Conservation (phyloP, 2,329 filamentous ascomycete species). For the Colletotrichum sp. region DNA sequence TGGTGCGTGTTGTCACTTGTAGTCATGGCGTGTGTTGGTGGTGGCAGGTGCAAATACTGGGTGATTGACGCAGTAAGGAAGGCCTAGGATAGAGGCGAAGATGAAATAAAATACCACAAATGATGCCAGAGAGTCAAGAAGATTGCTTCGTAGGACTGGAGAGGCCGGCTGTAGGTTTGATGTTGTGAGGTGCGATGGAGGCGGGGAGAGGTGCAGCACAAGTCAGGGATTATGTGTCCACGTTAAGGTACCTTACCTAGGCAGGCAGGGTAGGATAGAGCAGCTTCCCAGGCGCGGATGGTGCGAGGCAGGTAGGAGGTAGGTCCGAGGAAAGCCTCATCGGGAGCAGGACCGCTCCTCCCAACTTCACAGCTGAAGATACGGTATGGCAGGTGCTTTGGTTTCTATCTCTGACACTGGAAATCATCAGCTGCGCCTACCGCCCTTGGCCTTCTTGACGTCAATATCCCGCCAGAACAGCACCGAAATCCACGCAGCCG, state of each 20-base stretch:
- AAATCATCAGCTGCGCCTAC: not conserved
- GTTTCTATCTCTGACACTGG: too few species aligned
- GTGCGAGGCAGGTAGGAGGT: not conserved
- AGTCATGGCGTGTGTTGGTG: not conserved
- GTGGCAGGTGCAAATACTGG: not conserved
- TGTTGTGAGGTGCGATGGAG: not conserved
- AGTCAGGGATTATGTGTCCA: accelerated
- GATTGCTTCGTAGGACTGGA: not conserved
- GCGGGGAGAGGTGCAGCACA: not conserved
- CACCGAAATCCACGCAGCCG: slow-evolving; percentile 30
- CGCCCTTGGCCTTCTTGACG: slow-evolving; percentile 16
- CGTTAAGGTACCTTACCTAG: not conserved
- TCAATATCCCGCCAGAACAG: slow-evolving; percentile 35
- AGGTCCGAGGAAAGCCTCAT: not conserved
- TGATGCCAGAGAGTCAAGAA: accelerated
- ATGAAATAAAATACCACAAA: not conserved
- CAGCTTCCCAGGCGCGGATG: not conserved
- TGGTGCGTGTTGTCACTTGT: not conserved
- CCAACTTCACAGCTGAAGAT: not conserved
- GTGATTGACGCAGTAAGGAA: not conserved
- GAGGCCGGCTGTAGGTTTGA: not conserved
- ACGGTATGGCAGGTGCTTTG: not conserved
- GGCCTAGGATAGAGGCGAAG: not conserved
- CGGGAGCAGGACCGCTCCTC: not conserved
- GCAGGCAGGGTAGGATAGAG: not conserved